Percentiles rank a stretch among this genome's conserved stretches.
Evolutionary conservation across 352 stramenopile species (phyloP).

Genomic region (Pythium oligandrum): DNA sequence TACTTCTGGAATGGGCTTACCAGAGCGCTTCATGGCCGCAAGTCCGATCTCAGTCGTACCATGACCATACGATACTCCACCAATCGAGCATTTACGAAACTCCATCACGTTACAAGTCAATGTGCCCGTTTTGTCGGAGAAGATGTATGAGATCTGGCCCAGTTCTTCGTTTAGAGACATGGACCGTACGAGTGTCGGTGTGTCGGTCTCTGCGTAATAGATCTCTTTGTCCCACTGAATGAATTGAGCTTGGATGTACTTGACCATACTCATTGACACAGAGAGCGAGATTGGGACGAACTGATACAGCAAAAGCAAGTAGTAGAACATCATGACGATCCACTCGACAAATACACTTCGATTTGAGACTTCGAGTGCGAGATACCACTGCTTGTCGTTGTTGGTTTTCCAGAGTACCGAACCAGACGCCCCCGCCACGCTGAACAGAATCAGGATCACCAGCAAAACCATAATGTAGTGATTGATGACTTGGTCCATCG

Average conservation of each 20-base stretch:
- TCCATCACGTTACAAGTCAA: constrained; percentile 99
- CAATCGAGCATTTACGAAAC: constrained; percentile 92
- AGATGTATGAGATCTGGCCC: constrained; percentile 98
- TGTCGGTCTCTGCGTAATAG: constrained; percentile 86
- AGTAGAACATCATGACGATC: constrained; percentile 90
- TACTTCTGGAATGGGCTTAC: constrained; percentile 43
- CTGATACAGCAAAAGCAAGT: constrained; percentile 95
- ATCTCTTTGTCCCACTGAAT: constrained; percentile 95
- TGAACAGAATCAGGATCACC: constrained; percentile 61
- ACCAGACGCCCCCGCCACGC: constrained; percentile 47
- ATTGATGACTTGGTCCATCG: constrained; percentile 81
- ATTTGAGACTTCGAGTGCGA: constrained; percentile 29
- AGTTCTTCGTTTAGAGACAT: constrained; percentile 94
- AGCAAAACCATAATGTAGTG: constrained; percentile 69
- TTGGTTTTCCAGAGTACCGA: constrained; percentile 48
- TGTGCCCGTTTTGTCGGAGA: constrained; percentile 99
- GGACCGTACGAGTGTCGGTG: constrained; percentile 87
- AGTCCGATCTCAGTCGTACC: constrained; percentile 82
- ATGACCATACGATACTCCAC: constrained; percentile 83
- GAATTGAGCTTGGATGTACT: constrained; percentile 93
- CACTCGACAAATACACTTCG: constrained; percentile 41
- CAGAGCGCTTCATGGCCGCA: constrained; percentile 52
- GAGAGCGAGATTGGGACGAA: constrained; percentile 98
- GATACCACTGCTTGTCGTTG: constrained; percentile 54
- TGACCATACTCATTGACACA: constrained; percentile 96